These are phyloP conservation scores for Debaryomyces tyrocola DNA, from an alignment of 805 yeast species.

Conservation along the genomic window DNA sequence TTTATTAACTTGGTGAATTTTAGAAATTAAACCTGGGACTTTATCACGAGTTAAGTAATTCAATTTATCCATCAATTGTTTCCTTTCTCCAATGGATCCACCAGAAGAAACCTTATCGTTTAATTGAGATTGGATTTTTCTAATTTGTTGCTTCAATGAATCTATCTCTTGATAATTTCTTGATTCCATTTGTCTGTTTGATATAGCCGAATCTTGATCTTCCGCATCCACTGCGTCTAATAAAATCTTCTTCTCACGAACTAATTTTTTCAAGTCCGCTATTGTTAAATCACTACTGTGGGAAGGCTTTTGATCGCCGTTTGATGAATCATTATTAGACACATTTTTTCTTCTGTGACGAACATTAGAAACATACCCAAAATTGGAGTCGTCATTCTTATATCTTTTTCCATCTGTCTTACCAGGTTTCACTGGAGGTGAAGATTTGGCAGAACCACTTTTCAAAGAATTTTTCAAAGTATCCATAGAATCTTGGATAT, in stretches of 20 bases:
- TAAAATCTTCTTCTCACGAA: constrained; percentile 70
- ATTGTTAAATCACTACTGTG: constrained; percentile 41
- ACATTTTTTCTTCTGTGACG: constrained; percentile 48
- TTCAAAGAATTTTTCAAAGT: constrained; percentile 68
- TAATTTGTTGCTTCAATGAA: constrained; percentile 60
- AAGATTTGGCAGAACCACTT: constrained; percentile 26
- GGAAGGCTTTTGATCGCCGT: constrained; percentile 14
- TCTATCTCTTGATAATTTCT: constrained; percentile 59
- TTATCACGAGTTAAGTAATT: constrained; percentile 59
- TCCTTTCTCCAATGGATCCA: constrained; percentile 46
- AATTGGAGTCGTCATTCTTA: constrained; percentile 72
- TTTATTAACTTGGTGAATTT: constrained; percentile 62
- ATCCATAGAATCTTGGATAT: constrained; percentile 68
- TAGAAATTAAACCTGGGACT: constrained; percentile 69
- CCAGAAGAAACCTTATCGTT: constrained; percentile 22
- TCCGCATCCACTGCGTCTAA: constrained; percentile 71
- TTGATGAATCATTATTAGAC: constrained; percentile 13
- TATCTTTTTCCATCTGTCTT: constrained; percentile 36
- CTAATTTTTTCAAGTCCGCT: constrained; percentile 58
- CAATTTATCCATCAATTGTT: constrained; percentile 56
- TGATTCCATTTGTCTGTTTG: constrained; percentile 34
- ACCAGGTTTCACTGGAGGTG: constrained; percentile 17
- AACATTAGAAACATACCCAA: constrained; percentile 69
- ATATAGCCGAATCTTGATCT: constrained; percentile 46
- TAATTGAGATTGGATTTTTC: constrained; percentile 41